Base-by-base conservation (phyloP, 352 stramenopile species). In the Pythium dissimile region DNA sequence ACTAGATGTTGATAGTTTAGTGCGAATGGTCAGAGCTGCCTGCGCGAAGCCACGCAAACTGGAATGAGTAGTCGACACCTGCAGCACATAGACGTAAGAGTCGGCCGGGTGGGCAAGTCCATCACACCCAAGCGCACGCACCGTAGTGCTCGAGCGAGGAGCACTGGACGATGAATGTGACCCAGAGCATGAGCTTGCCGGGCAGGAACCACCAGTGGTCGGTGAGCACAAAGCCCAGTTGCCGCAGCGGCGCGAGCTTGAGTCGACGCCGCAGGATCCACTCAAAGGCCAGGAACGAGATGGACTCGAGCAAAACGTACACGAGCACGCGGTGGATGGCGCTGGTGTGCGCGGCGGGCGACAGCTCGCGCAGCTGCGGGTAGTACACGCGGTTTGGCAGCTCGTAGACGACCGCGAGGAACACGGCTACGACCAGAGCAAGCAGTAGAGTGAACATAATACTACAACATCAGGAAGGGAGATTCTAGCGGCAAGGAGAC, bases 201-300 rank as follows among this genome's bases (percentile, higher is more conserved):
- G 80, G 74, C 1, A 80, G 44, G 21, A 72, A 43, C 6, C 54
- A 59, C 28, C 42, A 62, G 13, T 80, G 67, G 13, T 57, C 67
- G 16, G 73, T 55, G 12, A 84, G 54, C 24, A 82, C 53, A 31
- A 84, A 82, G 6, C 62, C 58, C 2, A 84, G 39, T 15, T 77
- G 64, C 1, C 31, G 45, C 2, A 75, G 11, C 10, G 56, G 37
- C 3, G 64, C 72, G 20, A 84, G 24, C 1, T 23, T 38, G 1
- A 76, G 42, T 21, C 59, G 64, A 1, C 42, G 43, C 31, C 47
- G 46, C 3, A 80, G 28, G 0, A 73, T 1, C 12, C 62, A 18
- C 2, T 45, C 49, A 1, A 81, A 60, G 10, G 68, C 30, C 5
- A 76, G 7, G 16, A 81, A 53, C 10, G 72, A 81, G 1, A 66